These are phyloP conservation scores for Tanacetum coccineum DNA, from an alignment of 129 eudicot species.

Conservation along the genomic window DNA sequence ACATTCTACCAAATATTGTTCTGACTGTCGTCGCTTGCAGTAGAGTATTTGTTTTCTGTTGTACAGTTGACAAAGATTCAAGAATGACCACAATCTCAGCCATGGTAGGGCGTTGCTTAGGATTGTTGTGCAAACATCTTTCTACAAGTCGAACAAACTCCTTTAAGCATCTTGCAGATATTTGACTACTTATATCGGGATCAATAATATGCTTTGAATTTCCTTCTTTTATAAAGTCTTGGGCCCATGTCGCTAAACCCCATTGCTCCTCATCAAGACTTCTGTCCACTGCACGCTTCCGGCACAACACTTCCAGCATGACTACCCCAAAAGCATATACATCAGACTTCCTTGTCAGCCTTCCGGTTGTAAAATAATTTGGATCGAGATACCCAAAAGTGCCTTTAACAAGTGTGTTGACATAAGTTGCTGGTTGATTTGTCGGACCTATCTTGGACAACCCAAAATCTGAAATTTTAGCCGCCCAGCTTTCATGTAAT, in stretches of 20 bases:
- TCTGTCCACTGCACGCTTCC: conserved; percentile 3
- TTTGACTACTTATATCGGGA: conserved; percentile 1
- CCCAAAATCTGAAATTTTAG: conserved; percentile 4
- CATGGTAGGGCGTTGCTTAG: not conserved
- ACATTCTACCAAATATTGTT: not conserved
- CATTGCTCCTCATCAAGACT: conserved; percentile 15
- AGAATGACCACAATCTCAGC: not conserved
- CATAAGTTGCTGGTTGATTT: conserved; percentile 12
- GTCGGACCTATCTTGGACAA: conserved; percentile 11
- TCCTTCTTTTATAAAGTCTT: conserved; percentile 10
- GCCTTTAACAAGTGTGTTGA: conserved; percentile 16
- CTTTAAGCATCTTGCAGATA: not conserved
- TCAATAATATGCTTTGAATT: not conserved
- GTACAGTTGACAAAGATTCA: not conserved
- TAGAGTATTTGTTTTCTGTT: not conserved
- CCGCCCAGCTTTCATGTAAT: conserved; percentile 5
- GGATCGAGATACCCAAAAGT: conserved; percentile 18
- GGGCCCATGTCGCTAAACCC: conserved; percentile 15
- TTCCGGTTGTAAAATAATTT: conserved; percentile 12
- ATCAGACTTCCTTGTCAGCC: conserved; percentile 18
- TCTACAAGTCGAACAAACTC: not conserved
- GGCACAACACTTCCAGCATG: conserved; percentile 12
- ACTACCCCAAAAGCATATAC: conserved; percentile 24
- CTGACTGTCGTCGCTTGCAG: not conserved
- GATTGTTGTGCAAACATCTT: conserved; percentile 9